A percentile compares a stretch with the other conserved stretches of the same genome.
These are phyloP conservation scores for Sungouiella thailandica DNA, from an alignment of 805 yeast genomes.

Conservation along the genomic window DNA sequence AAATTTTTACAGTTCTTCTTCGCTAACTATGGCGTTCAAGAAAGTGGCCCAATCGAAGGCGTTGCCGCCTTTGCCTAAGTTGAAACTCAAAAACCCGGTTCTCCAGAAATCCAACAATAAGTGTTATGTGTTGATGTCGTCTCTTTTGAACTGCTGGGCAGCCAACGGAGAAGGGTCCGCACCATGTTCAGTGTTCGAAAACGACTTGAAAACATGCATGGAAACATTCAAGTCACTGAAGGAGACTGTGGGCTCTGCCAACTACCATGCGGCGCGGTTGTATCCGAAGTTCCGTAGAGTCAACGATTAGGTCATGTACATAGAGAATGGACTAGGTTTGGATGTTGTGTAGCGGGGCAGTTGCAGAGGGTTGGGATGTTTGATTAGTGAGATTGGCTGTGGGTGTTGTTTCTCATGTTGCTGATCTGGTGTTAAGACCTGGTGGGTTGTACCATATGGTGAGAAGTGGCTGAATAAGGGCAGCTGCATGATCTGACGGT, in stretches of 20 bases:
- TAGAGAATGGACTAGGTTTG: constrained; percentile 1
- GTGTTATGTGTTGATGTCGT: constrained; percentile 78
- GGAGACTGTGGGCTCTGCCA: constrained; percentile 41
- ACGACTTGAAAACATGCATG: constrained; percentile 74
- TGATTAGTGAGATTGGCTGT: no score
- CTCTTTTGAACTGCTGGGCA: constrained; percentile 92
- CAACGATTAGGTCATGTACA: constrained; percentile 24
- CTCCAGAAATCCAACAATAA: constrained; percentile 57
- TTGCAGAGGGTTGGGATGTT: no score
- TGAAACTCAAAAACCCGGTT: constrained; percentile 64
- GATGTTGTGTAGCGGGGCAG: background rate
- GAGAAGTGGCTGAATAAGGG: no score
- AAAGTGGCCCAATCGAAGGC: constrained; percentile 37
- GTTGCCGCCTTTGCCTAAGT: constrained; percentile 68
- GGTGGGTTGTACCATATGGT: no score
- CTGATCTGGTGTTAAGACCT: no score
- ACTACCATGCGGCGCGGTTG: constrained; percentile 53
- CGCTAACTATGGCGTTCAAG: constrained; percentile 35
- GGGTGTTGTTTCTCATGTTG: no score
- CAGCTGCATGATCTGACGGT: no score
- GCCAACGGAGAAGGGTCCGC: constrained; percentile 82
- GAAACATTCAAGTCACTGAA: constrained; percentile 37
- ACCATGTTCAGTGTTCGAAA: constrained; percentile 60
- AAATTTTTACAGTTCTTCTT: background rate
- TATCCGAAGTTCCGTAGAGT: constrained; percentile 49